These are phyloP conservation scores for Diaporthe batatas DNA, from an alignment of 2,329 filamentous ascomycete species.

Conservation along the genomic window DNA sequence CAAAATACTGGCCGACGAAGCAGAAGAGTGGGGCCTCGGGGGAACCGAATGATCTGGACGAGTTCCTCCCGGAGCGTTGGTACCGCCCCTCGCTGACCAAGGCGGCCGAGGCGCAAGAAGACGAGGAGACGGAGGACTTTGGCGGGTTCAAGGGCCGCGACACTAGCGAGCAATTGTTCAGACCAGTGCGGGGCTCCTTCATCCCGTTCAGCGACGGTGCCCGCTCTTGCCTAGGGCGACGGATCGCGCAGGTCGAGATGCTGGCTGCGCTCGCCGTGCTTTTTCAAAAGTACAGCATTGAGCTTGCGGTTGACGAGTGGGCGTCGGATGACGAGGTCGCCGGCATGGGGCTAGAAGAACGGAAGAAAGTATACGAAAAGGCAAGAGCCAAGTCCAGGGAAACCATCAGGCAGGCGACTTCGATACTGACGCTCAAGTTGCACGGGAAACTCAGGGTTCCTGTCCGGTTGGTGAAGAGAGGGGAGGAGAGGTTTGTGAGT, in stretches of 20 bases:
- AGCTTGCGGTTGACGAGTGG: slow-evolving; percentile 76
- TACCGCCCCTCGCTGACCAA: slow-evolving; percentile 55
- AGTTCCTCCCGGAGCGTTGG: slow-evolving; percentile 82
- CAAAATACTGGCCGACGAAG: slow-evolving; percentile 76
- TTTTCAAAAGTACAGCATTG: slow-evolving; percentile 73
- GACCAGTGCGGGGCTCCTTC: slow-evolving; percentile 68
- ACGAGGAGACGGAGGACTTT: slow-evolving; percentile 61
- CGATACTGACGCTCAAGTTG: slow-evolving; percentile 81
- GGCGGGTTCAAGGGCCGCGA: slow-evolving; percentile 72
- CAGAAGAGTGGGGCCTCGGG: slow-evolving; percentile 60
- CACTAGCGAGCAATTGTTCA: slow-evolving; percentile 72
- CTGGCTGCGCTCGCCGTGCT: slow-evolving; percentile 67
- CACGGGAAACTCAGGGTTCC: slow-evolving; percentile 71
- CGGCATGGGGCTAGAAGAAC: slow-evolving; percentile 60
- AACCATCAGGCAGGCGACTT: slow-evolving; percentile 67
- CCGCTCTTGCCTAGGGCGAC: slow-evolving; percentile 68
- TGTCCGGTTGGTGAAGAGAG: slow-evolving; percentile 76
- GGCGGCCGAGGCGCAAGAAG: slow-evolving; percentile 44
- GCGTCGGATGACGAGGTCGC: slow-evolving; percentile 67
- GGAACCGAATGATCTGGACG: slow-evolving; percentile 69
- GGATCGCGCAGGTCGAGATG: slow-evolving; percentile 72
- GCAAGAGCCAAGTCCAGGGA: slow-evolving; percentile 68
- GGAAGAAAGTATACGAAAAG: slow-evolving; percentile 69
- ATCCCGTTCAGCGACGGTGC: slow-evolving; percentile 71
- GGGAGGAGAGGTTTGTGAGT: slow-evolving; percentile 75